Percentiles rank a stretch among this genome's conserved stretches.
phyloP scores from a whole-genome alignment of 257 asterid genomes.

The Lavandula angustifolia region DNA sequence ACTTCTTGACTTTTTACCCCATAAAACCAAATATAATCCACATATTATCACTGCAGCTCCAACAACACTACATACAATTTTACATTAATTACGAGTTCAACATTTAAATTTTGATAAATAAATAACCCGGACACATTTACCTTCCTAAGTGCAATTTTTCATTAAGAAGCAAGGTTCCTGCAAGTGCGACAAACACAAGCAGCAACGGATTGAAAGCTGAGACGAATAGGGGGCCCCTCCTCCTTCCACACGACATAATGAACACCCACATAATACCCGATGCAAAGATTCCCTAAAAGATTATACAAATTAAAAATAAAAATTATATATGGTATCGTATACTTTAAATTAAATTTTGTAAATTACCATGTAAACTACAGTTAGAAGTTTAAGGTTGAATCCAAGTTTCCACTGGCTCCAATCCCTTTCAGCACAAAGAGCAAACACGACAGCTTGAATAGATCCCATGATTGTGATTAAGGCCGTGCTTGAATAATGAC shows the following conservation, averaged over 20 bases:
- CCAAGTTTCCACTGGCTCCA: conserved; percentile 71
- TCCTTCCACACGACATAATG: conserved; percentile 51
- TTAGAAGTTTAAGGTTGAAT: conserved; percentile 55
- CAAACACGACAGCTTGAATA: conserved; percentile 52
- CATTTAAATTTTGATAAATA: no score
- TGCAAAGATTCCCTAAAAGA: conserved; percentile 52
- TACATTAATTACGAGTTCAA: no score
- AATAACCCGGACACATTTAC: conserved; percentile 17
- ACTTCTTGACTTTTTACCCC: conserved; percentile 66
- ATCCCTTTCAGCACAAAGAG: conserved; percentile 50
- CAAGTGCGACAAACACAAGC: conserved; percentile 65
- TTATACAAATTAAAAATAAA: neutral
- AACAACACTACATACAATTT: conserved; percentile 41
- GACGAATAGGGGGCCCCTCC: conserved; percentile 72
- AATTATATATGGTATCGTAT: neutral
- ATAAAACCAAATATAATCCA: conserved; percentile 62
- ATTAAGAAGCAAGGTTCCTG: conserved; percentile 54
- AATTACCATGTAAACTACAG: conserved; percentile 53
- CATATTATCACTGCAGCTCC: conserved; percentile 54
- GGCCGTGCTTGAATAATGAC: conserved; percentile 72
- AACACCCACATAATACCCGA: conserved; percentile 54
- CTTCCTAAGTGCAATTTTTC: conserved; percentile 67
- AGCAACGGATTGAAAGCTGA: conserved; percentile 66
- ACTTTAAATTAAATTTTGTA: neutral
- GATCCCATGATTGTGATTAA: conserved; percentile 61